Evolutionary conservation across 805 yeast genomes (phyloP).

Genomic region (Candida silvatica): DNA sequence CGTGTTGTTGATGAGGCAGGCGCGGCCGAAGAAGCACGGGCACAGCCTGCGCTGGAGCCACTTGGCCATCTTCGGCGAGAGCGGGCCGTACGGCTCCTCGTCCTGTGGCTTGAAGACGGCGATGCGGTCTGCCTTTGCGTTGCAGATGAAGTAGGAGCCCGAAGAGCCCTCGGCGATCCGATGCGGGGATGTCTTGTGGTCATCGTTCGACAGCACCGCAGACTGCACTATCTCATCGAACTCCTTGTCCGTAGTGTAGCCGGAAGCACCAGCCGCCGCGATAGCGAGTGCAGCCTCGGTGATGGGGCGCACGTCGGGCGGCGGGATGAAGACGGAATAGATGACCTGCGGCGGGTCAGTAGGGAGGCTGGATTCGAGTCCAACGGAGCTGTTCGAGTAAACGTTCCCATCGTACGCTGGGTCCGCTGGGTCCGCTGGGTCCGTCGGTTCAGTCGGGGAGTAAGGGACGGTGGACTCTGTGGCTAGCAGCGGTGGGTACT

Average conservation of each 20-base stretch:
- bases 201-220: too few species aligned
- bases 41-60: conserved; percentile 70
- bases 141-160: conserved; percentile 56
- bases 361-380: conserved; percentile 11
- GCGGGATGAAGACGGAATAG: conserved; percentile 45
- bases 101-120: conserved; percentile 75
- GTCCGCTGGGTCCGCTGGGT: too few species aligned
- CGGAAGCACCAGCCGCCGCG: too few species aligned
- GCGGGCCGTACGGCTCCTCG: conserved; percentile 74
- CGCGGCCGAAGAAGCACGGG: conserved; percentile 70
- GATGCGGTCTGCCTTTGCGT: conserved; percentile 26
- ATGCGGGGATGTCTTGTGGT: too few species aligned
- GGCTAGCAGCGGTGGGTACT: too few species aligned
- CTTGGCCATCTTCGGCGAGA: conserved; percentile 73
- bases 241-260: too few species aligned
- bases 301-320: conserved; percentile 22
- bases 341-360: conserved; percentile 32
- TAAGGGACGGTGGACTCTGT: too few species aligned
- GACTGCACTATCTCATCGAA: too few species aligned
- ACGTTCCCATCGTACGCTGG: too few species aligned
- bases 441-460: too few species aligned
- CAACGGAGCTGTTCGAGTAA: too few species aligned
- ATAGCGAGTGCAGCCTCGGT: too few species aligned
- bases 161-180: conserved; percentile 60
- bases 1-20: conserved; percentile 63